Base-by-base conservation (phyloP, 1,284 basidiomycete species). In the Cutaneotrichosporon mucoides region DNA sequence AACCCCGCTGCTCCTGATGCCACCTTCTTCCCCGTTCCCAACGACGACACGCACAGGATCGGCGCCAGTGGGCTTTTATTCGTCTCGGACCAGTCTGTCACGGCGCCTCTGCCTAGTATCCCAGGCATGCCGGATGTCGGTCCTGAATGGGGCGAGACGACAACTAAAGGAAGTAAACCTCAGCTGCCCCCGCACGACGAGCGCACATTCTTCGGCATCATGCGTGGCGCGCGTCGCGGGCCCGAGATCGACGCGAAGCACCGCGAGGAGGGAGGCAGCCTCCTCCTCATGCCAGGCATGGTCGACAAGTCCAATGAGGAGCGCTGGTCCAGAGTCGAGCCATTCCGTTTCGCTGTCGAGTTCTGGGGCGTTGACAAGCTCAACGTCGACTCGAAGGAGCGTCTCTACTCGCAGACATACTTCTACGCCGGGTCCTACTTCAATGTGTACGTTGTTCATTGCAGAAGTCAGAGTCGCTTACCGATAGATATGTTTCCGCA, bases 291-390 rank as follows among this genome's bases (percentile, higher is more conserved):
- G 5, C 55, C 59, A 10, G 60, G 57, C 16, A 42, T 65, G 47
- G 33, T 36, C 13, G 65, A 63, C 53, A 59, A 57, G 55, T 3
- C 34, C 24, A 57, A 53, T 24, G 66, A 68, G 42, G 64, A 69
- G 34, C 67, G 68, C 43, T 79, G 76, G 76, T 73, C 75, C 6
- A 70, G 69, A 37, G 69, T 73, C 38, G 78, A 91, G 52, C 91
- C 91, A 0, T 88, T 83, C 76, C 83, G 90, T 33, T 79, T 95
- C 71, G 85, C 85, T 5, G 89, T 92, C 51, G 92, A 96, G 76
- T 95, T 95, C 73, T 95, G 89, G 86, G 88, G 90, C 66, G 83
- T 92, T 34, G 88, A 90, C 66, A 80, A 82, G 51, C 81, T 96
- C 49, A 87, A 86, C 59, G 92, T 95, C 60, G 49, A 51, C 38